Conservation (phyloP, 108 stramenopile genomes). For the Fragilaria radians region DNA sequence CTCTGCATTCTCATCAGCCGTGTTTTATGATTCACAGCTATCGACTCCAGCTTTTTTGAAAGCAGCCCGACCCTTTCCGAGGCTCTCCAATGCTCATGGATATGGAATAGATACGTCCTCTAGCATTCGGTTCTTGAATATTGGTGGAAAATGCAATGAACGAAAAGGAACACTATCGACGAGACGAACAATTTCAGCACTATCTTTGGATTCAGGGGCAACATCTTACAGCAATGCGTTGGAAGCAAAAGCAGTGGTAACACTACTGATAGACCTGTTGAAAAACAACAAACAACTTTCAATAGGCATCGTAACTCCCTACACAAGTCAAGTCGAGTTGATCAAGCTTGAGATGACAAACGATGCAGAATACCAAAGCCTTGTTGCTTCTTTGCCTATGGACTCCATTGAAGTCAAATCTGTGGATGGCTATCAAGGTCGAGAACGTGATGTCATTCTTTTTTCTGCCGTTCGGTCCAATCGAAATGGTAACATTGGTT, state of each 20-base stretch:
- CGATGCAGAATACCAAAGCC: conserved; percentile 35
- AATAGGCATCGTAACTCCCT: conserved; percentile 94
- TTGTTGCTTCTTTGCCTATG: conserved; percentile 27
- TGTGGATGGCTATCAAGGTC: conserved; percentile 93
- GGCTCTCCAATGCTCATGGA: conserved; percentile 23
- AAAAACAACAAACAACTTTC: conserved; percentile 29
- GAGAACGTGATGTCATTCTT: conserved; percentile 91
- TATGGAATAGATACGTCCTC: conserved; percentile 19
- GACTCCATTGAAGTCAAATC: conserved; percentile 76
- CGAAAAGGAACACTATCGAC: conserved; percentile 22
- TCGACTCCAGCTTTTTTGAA: conserved; percentile 51
- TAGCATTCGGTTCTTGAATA: conserved; percentile 49
- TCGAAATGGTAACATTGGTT: conserved; percentile 88
- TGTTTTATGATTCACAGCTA: conserved; percentile 79
- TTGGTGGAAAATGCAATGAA: conserved; percentile 71
- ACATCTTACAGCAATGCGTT: conserved; percentile 63
- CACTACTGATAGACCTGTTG: conserved; percentile 41
- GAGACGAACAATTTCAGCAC: conserved; percentile 1
- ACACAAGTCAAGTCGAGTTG: conserved; percentile 90
- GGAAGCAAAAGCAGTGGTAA: conserved; percentile 53
- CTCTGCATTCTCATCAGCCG: conserved; percentile 84
- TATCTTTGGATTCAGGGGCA: neutral
- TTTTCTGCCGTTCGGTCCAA: conserved; percentile 93
- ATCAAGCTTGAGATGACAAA: conserved; percentile 59
- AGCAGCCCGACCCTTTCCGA: conserved; percentile 41